Evolutionary conservation across 129 eudicot genomes (phyloP).

Genomic region (Chrysanthemum lavandulifolium): DNA sequence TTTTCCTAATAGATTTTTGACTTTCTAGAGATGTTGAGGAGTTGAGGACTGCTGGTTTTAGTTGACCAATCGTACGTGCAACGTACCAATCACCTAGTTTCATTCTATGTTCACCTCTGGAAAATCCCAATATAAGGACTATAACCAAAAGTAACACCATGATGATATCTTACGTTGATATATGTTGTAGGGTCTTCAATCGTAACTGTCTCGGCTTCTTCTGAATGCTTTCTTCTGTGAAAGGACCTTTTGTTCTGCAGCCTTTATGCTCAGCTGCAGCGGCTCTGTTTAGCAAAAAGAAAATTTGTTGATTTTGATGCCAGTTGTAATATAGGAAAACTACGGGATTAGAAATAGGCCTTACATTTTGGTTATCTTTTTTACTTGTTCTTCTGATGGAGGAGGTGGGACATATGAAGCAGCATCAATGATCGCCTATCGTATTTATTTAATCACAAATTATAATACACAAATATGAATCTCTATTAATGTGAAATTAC

Average conservation of each 20-base stretch:
- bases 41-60: background rate
- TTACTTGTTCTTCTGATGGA: conserved; percentile 78
- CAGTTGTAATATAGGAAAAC: background rate
- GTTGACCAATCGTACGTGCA: background rate
- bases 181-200: conserved; percentile 32
- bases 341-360: background rate
- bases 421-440: conserved; percentile 86
- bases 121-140: background rate
- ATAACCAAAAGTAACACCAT: background rate
- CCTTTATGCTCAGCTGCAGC: conserved; percentile 70
- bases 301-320: background rate
- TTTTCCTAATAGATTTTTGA: background rate
- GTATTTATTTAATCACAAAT: conserved; percentile 17
- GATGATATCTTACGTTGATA: conserved; percentile 13
- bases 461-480: background rate
- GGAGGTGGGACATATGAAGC: conserved; percentile 96
- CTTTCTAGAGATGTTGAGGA: background rate
- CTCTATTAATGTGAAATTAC: background rate
- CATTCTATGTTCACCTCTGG: background rate
- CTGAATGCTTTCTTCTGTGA: conserved; percentile 70
- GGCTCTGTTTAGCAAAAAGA: conserved; percentile 42
- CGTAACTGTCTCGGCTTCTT: conserved; percentile 76
- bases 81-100: conserved; percentile 11
- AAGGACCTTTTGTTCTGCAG: conserved; percentile 64
- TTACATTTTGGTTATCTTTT: conserved; percentile 74